Evolutionary conservation across 2,329 filamentous ascomycete species (phyloP), one percentile per base, ranked within the genome.

Genomic region (Alternaria sp.): DNA sequence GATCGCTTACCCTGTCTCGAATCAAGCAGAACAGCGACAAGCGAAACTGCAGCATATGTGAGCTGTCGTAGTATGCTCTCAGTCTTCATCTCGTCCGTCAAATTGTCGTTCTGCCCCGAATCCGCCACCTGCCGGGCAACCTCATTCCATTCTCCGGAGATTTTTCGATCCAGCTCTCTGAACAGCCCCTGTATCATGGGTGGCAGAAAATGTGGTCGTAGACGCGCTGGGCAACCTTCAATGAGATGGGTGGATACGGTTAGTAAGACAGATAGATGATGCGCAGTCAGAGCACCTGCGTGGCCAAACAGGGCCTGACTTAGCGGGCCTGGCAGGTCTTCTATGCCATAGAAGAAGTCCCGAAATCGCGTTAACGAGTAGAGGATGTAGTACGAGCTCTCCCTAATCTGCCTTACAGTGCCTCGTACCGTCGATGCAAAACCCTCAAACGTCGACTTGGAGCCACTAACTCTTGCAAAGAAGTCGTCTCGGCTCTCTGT

Each of bases 1-100:
- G 17, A 44, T 30, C 21, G 64, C 70, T 60, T 67, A 77, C 76
- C 76, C 54, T 78, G 73, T 51, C 75, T 63, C 8, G 93, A 92
- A 77, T 97, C 94, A 21, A 99, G 85, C 71, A 98, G 89, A 69
- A 93, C 92, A 8, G 93, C 93, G 66, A 97, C 91, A 86, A 98
- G 93, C 71, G 96, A 90, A 28, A 97, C 93, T 1, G 94, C 93
- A 4, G 93, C 93, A 79, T 96, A 96, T 0, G 95, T 97, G 54
- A 98, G 86, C 77, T 97, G 93, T 19, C 96, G 89, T 49, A 99
- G 83, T 28, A 99, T 96, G 75, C 95, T 98, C 79, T 99, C 96
- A 7, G 93, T 90, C 81, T 97, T 97, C 96, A 99, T 99, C 82
- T 99, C 96, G 70, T 97, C 93, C 1, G 92, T 92, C 57, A 99